phyloP scores from a whole-genome alignment of 148 eudicot genomes.

The Cornus suecica region DNA sequence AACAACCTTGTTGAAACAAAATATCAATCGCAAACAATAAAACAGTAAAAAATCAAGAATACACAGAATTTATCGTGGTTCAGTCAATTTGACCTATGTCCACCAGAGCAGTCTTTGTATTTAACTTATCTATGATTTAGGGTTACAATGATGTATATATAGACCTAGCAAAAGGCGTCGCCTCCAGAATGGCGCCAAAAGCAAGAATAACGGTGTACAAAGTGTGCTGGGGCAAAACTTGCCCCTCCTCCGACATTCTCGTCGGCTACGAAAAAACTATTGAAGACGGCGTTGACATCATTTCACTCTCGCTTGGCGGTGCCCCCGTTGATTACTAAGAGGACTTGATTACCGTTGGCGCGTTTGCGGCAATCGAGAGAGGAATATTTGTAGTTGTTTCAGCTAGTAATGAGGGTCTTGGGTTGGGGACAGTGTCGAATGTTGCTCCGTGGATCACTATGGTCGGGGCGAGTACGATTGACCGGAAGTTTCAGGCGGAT shows the following conservation, averaged over 20 bases:
- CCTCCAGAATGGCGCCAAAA: constrained; percentile 60
- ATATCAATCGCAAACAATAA: too few relatives aligned
- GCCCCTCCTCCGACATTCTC: constrained; percentile 49
- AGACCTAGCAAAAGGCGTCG: constrained; percentile 51
- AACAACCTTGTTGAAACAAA: too few relatives aligned
- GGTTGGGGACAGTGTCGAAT: background rate
- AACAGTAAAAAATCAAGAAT: too few relatives aligned
- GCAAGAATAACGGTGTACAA: constrained; percentile 66
- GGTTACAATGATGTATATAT: too few relatives aligned
- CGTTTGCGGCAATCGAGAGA: constrained; percentile 51
- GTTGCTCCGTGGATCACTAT: too few relatives aligned
- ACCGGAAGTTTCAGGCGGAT: too few relatives aligned
- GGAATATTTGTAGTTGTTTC: constrained; percentile 67
- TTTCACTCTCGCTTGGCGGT: constrained; percentile 62
- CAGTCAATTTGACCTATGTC: too few relatives aligned
- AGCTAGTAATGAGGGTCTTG: constrained; percentile 59
- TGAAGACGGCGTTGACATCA: constrained; percentile 54
- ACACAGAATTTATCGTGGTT: too few relatives aligned
- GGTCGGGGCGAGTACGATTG: too few relatives aligned
- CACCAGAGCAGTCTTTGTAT: too few relatives aligned
- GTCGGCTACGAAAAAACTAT: constrained; percentile 60
- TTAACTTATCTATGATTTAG: too few relatives aligned
- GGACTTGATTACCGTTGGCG: constrained; percentile 49
- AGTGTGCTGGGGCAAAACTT: constrained; percentile 48
- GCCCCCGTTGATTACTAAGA: constrained; percentile 7